Evolutionary conservation across 2,329 filamentous ascomycete species (phyloP), one percentile per base, ranked within the genome.

Genomic region (Scleromitrula shiraiana): DNA sequence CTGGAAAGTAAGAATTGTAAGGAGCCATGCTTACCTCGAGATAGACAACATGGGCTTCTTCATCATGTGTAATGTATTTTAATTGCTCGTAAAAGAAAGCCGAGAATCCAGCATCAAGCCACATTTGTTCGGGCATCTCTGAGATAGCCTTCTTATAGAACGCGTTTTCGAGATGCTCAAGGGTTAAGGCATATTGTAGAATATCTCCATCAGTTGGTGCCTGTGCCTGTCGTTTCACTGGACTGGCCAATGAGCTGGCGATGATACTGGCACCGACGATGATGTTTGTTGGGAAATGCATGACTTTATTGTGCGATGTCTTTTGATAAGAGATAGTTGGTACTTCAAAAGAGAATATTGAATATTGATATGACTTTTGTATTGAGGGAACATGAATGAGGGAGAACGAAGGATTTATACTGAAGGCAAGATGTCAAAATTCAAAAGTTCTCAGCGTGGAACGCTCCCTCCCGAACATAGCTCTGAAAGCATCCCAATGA

Each of bases 131-230:
- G 29, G 68, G 70, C 68, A 76, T 84, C 55, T 77, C 78, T 51
- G 68, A 64, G 6, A 85, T 68, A 32, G 75, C 81, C 38, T 81
- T 61, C 30, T 68, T 69, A 67, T 85, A 86, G 67, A 85, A 85
- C 42, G 69, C 70, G 53, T 79, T 69, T 65, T 85, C 82, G 30
- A 79, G 72, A 51, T 77, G 72, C 63, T 80, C 77, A 9, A 78
- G 70, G 50, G 70, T 70, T 41, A 74, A 61, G 17, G 72, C 72
- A 42, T 72, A 74, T 64, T 71, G 70, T 45, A 73, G 65, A 43
- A 73, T 72, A 36, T 63, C 60, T 19, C 56, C 56, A 30, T 59
- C 53, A 2, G 35, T 39, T 19, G 45, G 45, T 10, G 33, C 42
- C 7, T 7, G 7, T 20, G 54, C 49, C 38, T 59, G 56, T 52